These are phyloP conservation scores for Macrotyloma uniflorum DNA, from an alignment of 306 rosid genomes.

Conservation along the genomic window DNA sequence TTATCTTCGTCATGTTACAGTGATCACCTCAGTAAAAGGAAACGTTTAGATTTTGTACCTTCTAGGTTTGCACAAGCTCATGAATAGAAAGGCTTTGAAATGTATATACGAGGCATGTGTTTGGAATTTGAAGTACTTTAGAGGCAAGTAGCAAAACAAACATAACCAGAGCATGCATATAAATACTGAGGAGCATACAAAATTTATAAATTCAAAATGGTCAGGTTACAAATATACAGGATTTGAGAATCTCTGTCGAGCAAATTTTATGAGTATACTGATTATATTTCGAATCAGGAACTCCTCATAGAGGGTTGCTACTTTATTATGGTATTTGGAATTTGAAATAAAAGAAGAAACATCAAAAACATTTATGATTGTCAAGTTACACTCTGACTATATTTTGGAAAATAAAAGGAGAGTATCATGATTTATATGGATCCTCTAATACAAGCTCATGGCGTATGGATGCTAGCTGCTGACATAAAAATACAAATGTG, in stretches of 20 bases:
- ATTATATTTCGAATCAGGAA: not conserved
- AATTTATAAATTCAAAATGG: not conserved
- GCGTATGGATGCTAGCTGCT: not conserved
- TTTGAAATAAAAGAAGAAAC: not conserved
- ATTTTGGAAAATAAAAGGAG: not conserved
- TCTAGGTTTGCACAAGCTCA: constrained; percentile 1
- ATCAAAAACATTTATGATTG: not conserved
- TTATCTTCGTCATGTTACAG: not conserved
- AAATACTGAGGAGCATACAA: not conserved
- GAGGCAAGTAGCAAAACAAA: not conserved
- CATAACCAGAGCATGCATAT: not conserved
- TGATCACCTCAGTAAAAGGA: not conserved
- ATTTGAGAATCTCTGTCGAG: not conserved
- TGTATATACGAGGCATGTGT: not conserved
- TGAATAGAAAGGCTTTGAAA: not conserved
- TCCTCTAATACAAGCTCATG: not conserved
- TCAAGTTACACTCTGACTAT: not conserved
- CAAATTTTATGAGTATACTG: not conserved
- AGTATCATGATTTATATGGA: not conserved
- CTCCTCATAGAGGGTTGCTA: constrained; percentile 2
- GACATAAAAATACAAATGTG: not conserved
- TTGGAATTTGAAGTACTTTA: not conserved
- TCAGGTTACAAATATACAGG: not conserved
- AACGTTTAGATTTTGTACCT: not conserved
- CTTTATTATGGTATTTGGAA: not conserved